Conservation (phyloP, 2,329 filamentous ascomycete species). For the Epichloe amarillans region DNA sequence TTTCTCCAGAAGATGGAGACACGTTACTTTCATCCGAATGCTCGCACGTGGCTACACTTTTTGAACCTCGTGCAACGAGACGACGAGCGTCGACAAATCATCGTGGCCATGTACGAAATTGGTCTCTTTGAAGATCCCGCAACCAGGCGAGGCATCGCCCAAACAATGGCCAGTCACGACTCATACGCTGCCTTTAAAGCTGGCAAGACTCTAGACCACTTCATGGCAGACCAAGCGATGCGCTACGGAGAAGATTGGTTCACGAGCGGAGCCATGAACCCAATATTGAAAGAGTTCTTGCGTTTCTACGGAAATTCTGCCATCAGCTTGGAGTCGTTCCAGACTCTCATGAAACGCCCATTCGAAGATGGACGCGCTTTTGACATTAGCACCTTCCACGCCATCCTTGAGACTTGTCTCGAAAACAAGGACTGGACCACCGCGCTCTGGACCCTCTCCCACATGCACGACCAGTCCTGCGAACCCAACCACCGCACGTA, state of each 20-base stretch:
- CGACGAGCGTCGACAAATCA: conserved; percentile 33
- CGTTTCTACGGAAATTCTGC: conserved; percentile 20
- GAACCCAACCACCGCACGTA: conserved; percentile 21
- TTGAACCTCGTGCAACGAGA: conserved; percentile 44
- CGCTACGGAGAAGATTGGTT: conserved; percentile 36
- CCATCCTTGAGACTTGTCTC: conserved; percentile 21
- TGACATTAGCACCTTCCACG: conserved; percentile 22
- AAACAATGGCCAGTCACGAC: conserved; percentile 30
- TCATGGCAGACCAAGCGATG: conserved; percentile 26
- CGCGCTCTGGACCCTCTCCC: conserved; percentile 18
- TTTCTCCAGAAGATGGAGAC: conserved; percentile 28
- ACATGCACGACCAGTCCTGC: conserved; percentile 10
- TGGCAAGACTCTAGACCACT: conserved; percentile 20
- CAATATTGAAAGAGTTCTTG: conserved; percentile 29
- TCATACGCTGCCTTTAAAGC: conserved; percentile 26
- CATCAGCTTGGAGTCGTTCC: conserved; percentile 14
- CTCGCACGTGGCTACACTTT: conserved; percentile 35
- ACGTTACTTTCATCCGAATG: conserved; percentile 26
- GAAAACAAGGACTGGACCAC: conserved; percentile 17
- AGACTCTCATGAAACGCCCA: conserved; percentile 14
- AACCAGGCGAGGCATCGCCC: conserved; percentile 25
- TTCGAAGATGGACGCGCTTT: conserved; percentile 13
- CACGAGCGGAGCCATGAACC: conserved; percentile 21
- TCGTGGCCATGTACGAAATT: conserved; percentile 32
- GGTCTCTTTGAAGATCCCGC: conserved; percentile 27